Conservation (phyloP, 129 eudicot species). For the Kitagawia praeruptora region DNA sequence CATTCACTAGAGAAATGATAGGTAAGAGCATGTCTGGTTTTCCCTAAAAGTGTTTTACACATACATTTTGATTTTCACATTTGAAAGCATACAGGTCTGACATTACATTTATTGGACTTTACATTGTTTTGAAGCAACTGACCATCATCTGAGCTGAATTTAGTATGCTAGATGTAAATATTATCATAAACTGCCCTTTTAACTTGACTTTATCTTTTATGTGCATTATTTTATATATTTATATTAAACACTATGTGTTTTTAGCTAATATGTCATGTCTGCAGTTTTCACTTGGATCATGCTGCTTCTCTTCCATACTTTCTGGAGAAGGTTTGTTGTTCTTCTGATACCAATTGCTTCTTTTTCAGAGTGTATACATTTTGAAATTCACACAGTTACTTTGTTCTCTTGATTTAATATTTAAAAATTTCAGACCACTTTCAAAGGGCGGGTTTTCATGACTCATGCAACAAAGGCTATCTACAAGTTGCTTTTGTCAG, state of each 20-base stretch:
- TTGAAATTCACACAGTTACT: background rate
- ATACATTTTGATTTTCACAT: background rate
- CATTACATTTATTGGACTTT: background rate
- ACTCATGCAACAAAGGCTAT: constrained; percentile 99
- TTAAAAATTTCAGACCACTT: constrained; percentile 63
- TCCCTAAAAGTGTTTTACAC: background rate
- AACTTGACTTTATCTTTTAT: background rate
- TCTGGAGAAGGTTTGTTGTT: constrained; percentile 70
- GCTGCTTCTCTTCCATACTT: constrained; percentile 99
- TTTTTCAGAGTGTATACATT: background rate
- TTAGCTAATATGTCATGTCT: constrained; percentile 11
- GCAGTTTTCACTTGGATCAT: constrained; percentile 99
- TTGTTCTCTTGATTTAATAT: constrained; percentile 1
- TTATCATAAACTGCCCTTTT: too few species aligned
- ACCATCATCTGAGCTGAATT: background rate
- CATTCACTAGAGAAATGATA: too few species aligned
- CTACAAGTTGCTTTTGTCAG: constrained; percentile 84
- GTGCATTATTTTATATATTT: background rate
- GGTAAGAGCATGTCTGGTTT: background rate
- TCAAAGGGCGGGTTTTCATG: constrained; percentile 91
- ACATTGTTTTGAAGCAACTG: background rate
- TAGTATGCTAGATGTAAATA: background rate
- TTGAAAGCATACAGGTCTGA: background rate
- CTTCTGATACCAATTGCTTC: background rate
- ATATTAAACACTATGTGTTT: too few species aligned